Percentiles rank a stretch among this genome's conserved stretches.
phyloP scores from a whole-genome alignment of 2,329 filamentous ascomycete genomes.

The Botrytis fragariae region DNA sequence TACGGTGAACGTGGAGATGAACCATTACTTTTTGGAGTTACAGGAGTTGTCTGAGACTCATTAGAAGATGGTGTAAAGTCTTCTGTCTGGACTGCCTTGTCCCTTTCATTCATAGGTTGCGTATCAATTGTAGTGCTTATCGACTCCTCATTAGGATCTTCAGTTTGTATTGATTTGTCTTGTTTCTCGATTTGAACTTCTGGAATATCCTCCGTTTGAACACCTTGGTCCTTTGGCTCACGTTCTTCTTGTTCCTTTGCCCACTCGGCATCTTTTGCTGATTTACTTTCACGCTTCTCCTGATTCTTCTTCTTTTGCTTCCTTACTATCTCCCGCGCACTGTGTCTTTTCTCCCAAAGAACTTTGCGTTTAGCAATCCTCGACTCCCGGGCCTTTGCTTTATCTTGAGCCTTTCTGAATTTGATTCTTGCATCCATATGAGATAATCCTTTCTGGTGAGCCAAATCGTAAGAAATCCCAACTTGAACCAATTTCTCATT shows the following conservation, averaged over 20 bases:
- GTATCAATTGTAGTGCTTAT: background rate
- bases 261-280: conserved; percentile 44
- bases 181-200: conserved; percentile 23
- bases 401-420: conserved; percentile 37
- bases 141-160: conserved; percentile 20
- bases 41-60: conserved; percentile 28
- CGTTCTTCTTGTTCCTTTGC: conserved; percentile 42
- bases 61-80: conserved; percentile 19
- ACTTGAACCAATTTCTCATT: conserved; percentile 60
- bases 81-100: conserved; percentile 33
- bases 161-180: conserved; percentile 34
- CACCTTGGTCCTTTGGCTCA: conserved; percentile 32
- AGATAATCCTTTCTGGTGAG: conserved; percentile 55
- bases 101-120: conserved; percentile 24
- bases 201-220: conserved; percentile 32
- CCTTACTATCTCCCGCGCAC: conserved; percentile 40
- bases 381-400: conserved; percentile 36
- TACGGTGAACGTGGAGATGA: conserved; percentile 18
- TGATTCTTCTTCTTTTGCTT: conserved; percentile 44
- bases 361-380: conserved; percentile 48
- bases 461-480: conserved; percentile 57
- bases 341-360: conserved; percentile 51
- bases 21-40: conserved; percentile 30
- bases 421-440: conserved; percentile 51
- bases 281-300: conserved; percentile 41